Percentiles rank a stretch among this genome's conserved stretches.
Conservation (phyloP, 1,284 basidiomycete species). For the Rhodotorula sp. region DNA sequence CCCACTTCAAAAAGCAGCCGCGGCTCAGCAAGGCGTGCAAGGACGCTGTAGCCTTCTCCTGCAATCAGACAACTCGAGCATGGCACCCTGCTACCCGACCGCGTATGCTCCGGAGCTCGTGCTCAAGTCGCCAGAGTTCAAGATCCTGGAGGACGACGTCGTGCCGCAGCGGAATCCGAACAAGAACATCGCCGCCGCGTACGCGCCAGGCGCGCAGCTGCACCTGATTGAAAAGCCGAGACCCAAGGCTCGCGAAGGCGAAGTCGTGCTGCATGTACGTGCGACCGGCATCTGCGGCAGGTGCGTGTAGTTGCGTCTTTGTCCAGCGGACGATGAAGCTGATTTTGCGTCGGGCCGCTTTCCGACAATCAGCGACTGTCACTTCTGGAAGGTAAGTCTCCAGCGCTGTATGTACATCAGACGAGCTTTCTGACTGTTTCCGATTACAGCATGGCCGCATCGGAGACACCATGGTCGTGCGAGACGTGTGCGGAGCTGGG, state of each 20-base stretch:
- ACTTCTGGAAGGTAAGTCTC: constrained; percentile 7
- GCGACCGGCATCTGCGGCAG: constrained; percentile 55
- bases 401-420: background rate
- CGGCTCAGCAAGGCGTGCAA: background rate
- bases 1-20: too few relatives aligned
- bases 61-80: background rate
- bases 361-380: constrained; percentile 3
- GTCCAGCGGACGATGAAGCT: background rate
- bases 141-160: constrained; percentile 25
- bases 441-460: constrained; percentile 52
- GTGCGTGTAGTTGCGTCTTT: constrained; percentile 25
- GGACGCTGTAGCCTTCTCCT: background rate
- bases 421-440: background rate
- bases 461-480: constrained; percentile 38
- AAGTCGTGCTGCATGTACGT: constrained; percentile 52
- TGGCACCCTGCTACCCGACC: constrained; percentile 2
- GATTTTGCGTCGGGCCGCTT: background rate
- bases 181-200: constrained; percentile 49
- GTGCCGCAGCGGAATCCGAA: constrained; percentile 2
- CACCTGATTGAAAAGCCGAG: constrained; percentile 51
- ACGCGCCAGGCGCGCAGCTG: constrained; percentile 51
- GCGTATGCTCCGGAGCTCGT: constrained; percentile 24
- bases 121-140: constrained; percentile 39
- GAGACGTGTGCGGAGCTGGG: constrained; percentile 10
- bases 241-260: constrained; percentile 48